A percentile compares a stretch with the other conserved stretches of the same genome.
Evolutionary conservation across 371 early-diverging fungal species (phyloP).

Genomic region (Parasitella parasitica): DNA sequence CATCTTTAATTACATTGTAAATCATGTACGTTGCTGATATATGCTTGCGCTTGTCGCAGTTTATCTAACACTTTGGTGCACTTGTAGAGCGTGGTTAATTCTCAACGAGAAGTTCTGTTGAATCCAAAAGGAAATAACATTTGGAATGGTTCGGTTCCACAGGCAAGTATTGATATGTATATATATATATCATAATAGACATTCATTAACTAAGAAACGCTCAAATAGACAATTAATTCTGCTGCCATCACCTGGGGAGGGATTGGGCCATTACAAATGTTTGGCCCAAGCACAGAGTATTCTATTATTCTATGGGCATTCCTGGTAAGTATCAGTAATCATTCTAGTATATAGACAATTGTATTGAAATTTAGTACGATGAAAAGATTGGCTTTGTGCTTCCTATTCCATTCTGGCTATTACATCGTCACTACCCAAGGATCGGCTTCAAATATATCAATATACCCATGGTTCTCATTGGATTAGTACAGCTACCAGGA

Average conservation of each 20-base stretch:
- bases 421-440: slow-evolving; percentile 37
- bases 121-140: slow-evolving; percentile 45
- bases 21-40: slow-evolving; percentile 14
- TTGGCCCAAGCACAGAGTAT: slow-evolving; percentile 64
- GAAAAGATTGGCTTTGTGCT: slow-evolving; percentile 23
- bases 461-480: slow-evolving; percentile 47
- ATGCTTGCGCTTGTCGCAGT: not conserved
- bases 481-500: slow-evolving; percentile 44
- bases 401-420: slow-evolving; percentile 38
- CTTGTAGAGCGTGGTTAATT: slow-evolving; percentile 35
- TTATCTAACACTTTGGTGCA: not conserved
- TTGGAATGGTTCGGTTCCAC: slow-evolving; percentile 54
- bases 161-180: not conserved
- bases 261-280: slow-evolving; percentile 71
- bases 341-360: not conserved
- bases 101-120: slow-evolving; percentile 41
- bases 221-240: slow-evolving; percentile 54
- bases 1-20: slow-evolving; percentile 55
- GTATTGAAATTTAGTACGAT: not conserved
- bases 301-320: slow-evolving; percentile 55
- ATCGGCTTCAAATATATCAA: slow-evolving; percentile 40
- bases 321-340: slow-evolving; percentile 11
- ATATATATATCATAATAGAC: no score
- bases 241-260: slow-evolving; percentile 75
- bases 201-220: no score